phyloP scores from a whole-genome alignment of 306 rosid species.

The Cyamopsis tetragonoloba region DNA sequence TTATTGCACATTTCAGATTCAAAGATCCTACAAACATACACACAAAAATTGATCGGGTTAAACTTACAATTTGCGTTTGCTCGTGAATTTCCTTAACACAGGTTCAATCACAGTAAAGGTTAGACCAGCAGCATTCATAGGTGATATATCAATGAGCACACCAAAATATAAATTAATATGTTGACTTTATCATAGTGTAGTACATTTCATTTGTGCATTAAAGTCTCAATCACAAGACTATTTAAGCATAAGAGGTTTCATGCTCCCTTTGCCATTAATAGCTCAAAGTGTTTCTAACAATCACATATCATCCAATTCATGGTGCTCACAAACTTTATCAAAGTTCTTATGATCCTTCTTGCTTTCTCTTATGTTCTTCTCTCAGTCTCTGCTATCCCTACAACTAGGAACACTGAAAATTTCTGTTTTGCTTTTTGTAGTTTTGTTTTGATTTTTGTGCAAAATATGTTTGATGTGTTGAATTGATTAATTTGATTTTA shows the following conservation, averaged over 20 bases:
- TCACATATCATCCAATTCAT: conserved; percentile 1
- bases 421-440: background rate
- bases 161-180: conserved; percentile 4
- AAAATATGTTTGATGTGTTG: background rate
- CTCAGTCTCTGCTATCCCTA: conserved; percentile 30
- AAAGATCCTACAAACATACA: too few relatives aligned
- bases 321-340: conserved; percentile 20
- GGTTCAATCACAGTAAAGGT: too few relatives aligned
- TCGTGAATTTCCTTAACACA: too few relatives aligned
- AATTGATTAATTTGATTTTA: conserved; percentile 1
- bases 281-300: background rate
- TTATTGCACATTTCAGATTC: too few relatives aligned
- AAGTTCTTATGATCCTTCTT: conserved; percentile 18
- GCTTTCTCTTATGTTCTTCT: conserved; percentile 28
- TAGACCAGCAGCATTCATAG: too few relatives aligned
- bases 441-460: background rate
- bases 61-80: too few relatives aligned
- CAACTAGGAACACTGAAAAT: conserved; percentile 20
- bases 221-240: background rate
- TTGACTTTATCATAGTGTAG: conserved; percentile 27
- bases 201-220: background rate
- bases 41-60: too few relatives aligned
- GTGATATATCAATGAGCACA: too few relatives aligned
- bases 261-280: background rate
- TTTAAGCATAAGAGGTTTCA: conserved; percentile 10